These are phyloP conservation scores for Mucor sp. DNA, from an alignment of 371 early-diverging fungal genomes.

Conservation along the genomic window DNA sequence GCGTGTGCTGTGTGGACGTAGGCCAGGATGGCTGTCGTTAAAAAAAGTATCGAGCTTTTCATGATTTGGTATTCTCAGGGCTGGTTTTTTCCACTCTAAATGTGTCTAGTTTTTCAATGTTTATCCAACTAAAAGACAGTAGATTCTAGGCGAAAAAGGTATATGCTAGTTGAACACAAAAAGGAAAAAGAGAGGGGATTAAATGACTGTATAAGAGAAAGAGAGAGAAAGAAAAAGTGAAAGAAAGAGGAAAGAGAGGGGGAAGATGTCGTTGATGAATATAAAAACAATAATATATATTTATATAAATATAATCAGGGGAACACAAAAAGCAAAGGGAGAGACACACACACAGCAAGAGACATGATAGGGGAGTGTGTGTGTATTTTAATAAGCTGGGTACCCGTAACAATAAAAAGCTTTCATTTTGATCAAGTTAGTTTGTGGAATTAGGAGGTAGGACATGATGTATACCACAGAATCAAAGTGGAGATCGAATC, in stretches of 20 bases:
- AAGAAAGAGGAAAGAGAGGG: constrained; percentile 1
- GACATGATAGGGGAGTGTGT: not conserved
- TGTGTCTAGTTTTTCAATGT: not conserved
- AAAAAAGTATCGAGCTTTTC: constrained; percentile 11
- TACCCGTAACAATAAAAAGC: constrained; percentile 1
- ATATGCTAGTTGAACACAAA: not conserved
- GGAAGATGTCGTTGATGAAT: constrained; percentile 3
- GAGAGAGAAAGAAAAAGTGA: not conserved
- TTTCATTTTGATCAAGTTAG: not conserved
- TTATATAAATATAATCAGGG: constrained; percentile 6
- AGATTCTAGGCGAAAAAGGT: not conserved
- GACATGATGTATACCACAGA: constrained; percentile 7
- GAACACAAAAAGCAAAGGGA: constrained; percentile 8
- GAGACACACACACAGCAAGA: not conserved
- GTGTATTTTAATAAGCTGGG: constrained; percentile 7
- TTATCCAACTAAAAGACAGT: not conserved
- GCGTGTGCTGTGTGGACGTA: constrained; percentile 14
- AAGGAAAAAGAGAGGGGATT: not conserved
- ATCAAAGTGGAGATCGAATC: constrained; percentile 19
- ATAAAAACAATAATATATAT: constrained; percentile 1
- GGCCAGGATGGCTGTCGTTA: constrained; percentile 10
- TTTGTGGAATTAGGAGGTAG: constrained; percentile 11
- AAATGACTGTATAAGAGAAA: constrained; percentile 3
- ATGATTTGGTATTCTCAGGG: constrained; percentile 5
- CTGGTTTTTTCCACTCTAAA: not conserved